Evolutionary conservation across 1,284 basidiomycete species (phyloP).

Genomic region (Porogramme epimiltina): DNA sequence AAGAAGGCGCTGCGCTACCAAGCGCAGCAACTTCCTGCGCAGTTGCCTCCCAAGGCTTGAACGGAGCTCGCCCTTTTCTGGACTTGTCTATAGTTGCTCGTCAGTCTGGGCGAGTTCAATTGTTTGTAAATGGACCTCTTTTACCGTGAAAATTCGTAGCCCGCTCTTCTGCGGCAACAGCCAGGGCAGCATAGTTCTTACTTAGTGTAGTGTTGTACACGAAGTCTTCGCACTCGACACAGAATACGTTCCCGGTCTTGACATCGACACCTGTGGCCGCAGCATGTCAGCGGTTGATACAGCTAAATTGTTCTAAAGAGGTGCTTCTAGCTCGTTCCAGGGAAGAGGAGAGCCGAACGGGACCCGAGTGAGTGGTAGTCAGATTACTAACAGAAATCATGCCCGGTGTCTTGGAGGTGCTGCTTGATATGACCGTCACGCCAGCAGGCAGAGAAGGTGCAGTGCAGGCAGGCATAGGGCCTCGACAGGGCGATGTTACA

Average conservation of each 20-base stretch:
- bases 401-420: conserved; percentile 60
- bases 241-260: conserved; percentile 59
- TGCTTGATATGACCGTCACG: conserved; percentile 50
- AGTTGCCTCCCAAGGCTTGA: conserved; percentile 45
- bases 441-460: conserved; percentile 78
- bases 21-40: conserved; percentile 39
- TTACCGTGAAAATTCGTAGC: conserved; percentile 49
- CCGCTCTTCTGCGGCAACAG: conserved; percentile 51
- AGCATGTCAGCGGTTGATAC: conserved; percentile 2
- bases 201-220: conserved; percentile 51
- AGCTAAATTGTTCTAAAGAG: background rate
- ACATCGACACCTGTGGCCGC: conserved; percentile 53
- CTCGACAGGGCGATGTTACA: conserved; percentile 63
- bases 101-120: background rate
- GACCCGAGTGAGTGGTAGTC: background rate
- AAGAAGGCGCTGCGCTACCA: conserved; percentile 40
- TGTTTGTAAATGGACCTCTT: background rate
- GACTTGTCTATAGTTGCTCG: conserved; percentile 4
- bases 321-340: too few relatives aligned
- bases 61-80: conserved; percentile 44
- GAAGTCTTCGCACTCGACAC: conserved; percentile 59
- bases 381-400: conserved; percentile 67
- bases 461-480: conserved; percentile 84
- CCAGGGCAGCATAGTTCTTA: conserved; percentile 36
- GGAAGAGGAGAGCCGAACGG: conserved; percentile 7